Conservation (phyloP, 2,329 filamentous ascomycete genomes). For the Scedosporium boydii region DNA sequence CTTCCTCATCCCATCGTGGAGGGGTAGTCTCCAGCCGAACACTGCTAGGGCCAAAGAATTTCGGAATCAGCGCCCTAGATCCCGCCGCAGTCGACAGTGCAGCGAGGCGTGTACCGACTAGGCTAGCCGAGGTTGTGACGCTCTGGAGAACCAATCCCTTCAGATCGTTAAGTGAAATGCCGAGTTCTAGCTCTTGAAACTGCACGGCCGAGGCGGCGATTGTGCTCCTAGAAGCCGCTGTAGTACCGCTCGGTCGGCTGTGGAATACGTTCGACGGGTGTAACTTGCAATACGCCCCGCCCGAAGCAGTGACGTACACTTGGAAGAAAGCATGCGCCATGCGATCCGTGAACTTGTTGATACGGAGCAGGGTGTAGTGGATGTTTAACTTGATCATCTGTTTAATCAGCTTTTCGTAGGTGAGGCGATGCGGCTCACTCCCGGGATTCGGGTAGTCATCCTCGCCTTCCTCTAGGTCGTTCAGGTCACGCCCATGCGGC, state of each 20-base stretch:
- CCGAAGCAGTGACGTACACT: constrained; percentile 12
- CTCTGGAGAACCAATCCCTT: constrained; percentile 18
- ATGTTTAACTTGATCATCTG: constrained; percentile 16
- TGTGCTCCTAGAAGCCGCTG: constrained; percentile 6
- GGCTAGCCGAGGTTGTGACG: constrained; percentile 17
- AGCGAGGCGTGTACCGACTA: constrained; percentile 9
- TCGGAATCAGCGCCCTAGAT: neutral
- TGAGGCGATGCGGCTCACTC: constrained; percentile 20
- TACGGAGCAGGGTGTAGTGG: constrained; percentile 23
- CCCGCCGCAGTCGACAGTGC: no score
- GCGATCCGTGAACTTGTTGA: constrained; percentile 18
- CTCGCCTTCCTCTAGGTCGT: constrained; percentile 10
- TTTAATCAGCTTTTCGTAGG: constrained; percentile 13
- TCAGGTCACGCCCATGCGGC: constrained; percentile 16
- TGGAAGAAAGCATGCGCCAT: constrained; percentile 18
- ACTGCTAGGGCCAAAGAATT: neutral
- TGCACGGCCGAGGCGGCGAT: neutral
- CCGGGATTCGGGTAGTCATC: constrained; percentile 17
- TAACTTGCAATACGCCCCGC: constrained; percentile 14
- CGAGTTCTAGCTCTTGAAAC: constrained; percentile 19
- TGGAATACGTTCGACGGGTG: constrained; percentile 14
- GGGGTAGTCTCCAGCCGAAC: neutral
- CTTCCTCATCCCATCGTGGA: constrained; percentile 11
- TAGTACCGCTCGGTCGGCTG: neutral
- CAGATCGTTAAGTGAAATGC: constrained; percentile 14